Evolutionary conservation across 306 rosid genomes (phyloP).

Genomic region (Hippophae gyantsensis): DNA sequence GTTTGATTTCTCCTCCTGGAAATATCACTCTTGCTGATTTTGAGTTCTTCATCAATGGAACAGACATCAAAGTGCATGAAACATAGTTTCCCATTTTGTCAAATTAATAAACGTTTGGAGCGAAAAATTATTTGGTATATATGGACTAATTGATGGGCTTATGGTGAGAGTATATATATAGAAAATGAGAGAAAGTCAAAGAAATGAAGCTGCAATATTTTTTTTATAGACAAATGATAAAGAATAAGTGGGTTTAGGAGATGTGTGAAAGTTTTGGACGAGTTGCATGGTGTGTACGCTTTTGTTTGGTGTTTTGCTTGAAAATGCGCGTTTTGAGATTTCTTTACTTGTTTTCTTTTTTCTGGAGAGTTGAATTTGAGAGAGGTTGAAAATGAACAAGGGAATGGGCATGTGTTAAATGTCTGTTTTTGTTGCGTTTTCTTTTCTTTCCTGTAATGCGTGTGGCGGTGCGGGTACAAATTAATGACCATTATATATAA

Average conservation of each 20-base stretch:
- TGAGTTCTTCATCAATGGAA: slow-evolving; percentile 53
- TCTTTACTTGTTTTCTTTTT: background rate
- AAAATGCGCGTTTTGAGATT: no score
- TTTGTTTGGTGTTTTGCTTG: no score
- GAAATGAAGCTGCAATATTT: background rate
- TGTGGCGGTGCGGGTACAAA: no score
- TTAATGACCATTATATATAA: no score
- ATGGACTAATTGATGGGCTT: slow-evolving; percentile 1
- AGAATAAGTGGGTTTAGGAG: background rate
- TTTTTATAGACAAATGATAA: background rate
- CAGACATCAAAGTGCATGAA: slow-evolving; percentile 48
- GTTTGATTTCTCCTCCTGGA: slow-evolving; percentile 69
- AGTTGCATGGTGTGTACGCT: background rate
- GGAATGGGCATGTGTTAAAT: no score
- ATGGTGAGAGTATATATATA: slow-evolving; percentile 1
- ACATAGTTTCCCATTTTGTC: slow-evolving; percentile 61
- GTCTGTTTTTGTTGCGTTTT: no score
- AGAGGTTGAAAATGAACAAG: background rate
- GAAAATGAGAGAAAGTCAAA: slow-evolving; percentile 12
- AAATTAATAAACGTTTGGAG: no score
- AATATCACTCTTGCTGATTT: slow-evolving; percentile 55
- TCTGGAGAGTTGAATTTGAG: background rate
- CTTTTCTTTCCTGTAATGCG: no score
- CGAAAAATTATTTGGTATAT: no score
- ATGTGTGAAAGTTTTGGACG: no score